A percentile compares a stretch with the other conserved stretches of the same genome.
These are phyloP conservation scores for Cyphellophora europaea DNA, from an alignment of 2,329 filamentous ascomycete species.

Conservation along the genomic window DNA sequence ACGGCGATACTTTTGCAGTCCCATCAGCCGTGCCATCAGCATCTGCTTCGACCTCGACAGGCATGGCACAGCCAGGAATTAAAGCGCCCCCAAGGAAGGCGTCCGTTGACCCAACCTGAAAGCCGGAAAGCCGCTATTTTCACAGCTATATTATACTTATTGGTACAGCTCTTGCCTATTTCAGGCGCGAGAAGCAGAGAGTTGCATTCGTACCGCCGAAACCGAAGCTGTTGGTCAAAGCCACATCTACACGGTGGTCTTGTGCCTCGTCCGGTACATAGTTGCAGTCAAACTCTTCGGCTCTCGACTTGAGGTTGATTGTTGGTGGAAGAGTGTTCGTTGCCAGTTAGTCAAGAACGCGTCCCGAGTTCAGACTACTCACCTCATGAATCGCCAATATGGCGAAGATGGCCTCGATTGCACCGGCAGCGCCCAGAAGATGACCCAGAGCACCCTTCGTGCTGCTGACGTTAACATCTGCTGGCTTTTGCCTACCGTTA, in stretches of 20 bases:
- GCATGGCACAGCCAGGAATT: slow-evolving; percentile 11
- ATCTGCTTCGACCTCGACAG: slow-evolving; percentile 8
- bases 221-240: slow-evolving; percentile 90
- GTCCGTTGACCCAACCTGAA: slow-evolving; percentile 14
- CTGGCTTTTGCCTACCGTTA: slow-evolving; percentile 52
- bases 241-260: slow-evolving; percentile 59
- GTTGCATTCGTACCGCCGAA: slow-evolving; percentile 96
- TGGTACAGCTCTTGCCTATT: no score
- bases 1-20: slow-evolving; percentile 11
- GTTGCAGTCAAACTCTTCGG: slow-evolving; percentile 67
- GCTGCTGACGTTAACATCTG: slow-evolving; percentile 73
- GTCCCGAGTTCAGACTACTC: slow-evolving; percentile 24
- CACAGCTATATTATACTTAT: no score
- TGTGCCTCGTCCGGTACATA: slow-evolving; percentile 70
- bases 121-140: not conserved
- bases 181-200: slow-evolving; percentile 31
- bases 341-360: not conserved
- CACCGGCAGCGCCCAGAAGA: slow-evolving; percentile 81
- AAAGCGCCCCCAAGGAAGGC: slow-evolving; percentile 11
- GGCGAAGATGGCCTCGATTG: slow-evolving; percentile 80
- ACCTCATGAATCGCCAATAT: slow-evolving; percentile 73
- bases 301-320: slow-evolving; percentile 63
- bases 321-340: slow-evolving; percentile 78
- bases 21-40: slow-evolving; percentile 5
- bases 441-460: slow-evolving; percentile 92